phyloP scores from a whole-genome alignment of 148 eudicot species.

The Spergularia marina region DNA sequence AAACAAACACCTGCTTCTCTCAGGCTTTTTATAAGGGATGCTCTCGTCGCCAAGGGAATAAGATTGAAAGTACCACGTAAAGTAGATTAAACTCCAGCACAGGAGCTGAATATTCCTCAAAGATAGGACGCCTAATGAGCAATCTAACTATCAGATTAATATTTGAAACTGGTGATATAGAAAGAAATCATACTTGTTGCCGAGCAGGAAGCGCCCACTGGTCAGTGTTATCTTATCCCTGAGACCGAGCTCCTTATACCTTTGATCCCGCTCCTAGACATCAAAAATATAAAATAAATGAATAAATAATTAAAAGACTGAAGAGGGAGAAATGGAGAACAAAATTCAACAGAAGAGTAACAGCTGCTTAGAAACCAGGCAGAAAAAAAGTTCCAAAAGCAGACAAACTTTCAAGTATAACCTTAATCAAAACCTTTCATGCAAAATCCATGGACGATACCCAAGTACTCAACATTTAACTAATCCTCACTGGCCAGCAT shows the following conservation, averaged over 20 bases:
- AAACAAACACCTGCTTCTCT: too few species aligned
- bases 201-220: slow-evolving; percentile 97
- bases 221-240: slow-evolving; percentile 95
- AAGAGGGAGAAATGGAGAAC: too few species aligned
- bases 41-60: background rate
- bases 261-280: slow-evolving; percentile 90
- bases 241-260: slow-evolving; percentile 94
- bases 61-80: background rate
- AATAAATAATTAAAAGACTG: background rate
- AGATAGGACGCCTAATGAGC: background rate
- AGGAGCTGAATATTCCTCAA: background rate
- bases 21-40: too few species aligned
- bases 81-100: background rate
- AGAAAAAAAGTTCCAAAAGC: background rate
- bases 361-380: background rate
- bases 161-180: background rate
- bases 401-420: background rate
- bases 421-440: background rate
- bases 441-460: too few species aligned
- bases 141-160: background rate
- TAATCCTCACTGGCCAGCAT: background rate
- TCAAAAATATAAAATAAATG: background rate
- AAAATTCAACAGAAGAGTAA: background rate
- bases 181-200: slow-evolving; percentile 72
- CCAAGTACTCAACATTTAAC: background rate